Conservation (phyloP, 192 early-diverging fungal genomes). For the Gorgonomyces haynaldii region DNA sequence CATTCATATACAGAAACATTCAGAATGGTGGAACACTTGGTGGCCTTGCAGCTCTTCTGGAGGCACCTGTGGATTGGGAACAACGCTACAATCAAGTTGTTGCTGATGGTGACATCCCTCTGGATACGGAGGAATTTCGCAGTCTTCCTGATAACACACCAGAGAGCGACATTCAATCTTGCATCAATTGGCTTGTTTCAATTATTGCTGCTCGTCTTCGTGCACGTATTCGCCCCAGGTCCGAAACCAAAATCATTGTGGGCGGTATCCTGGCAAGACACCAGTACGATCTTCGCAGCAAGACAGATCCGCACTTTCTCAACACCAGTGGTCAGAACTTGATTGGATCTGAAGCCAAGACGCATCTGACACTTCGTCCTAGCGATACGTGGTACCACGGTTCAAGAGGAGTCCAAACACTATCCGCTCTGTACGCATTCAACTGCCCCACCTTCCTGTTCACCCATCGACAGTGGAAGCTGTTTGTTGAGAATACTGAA, state of each 20-base stretch:
- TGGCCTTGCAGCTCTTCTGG: neutral
- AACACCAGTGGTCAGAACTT: neutral
- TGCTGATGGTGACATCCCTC: neutral
- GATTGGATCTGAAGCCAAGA: conserved; percentile 1
- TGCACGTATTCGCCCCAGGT: neutral
- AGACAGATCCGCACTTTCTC: neutral
- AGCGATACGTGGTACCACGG: neutral
- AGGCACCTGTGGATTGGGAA: neutral
- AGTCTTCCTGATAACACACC: neutral
- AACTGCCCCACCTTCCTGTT: conserved; percentile 1
- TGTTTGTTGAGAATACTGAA: neutral
- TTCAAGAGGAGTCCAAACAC: neutral
- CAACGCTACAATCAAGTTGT: neutral
- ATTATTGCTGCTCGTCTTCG: neutral
- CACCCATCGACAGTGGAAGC: neutral
- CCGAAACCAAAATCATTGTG: conserved; percentile 5
- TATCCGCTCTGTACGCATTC: neutral
- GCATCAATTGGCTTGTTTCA: neutral
- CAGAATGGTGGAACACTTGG: neutral
- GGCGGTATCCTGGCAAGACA: neutral
- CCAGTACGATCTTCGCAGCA: neutral
- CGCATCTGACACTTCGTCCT: neutral
- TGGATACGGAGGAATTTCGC: neutral
- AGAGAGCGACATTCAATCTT: neutral
- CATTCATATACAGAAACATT: conserved; percentile 2